Conservation (phyloP, 1,139 yeast genomes). For the Taphrina deformans region DNA sequence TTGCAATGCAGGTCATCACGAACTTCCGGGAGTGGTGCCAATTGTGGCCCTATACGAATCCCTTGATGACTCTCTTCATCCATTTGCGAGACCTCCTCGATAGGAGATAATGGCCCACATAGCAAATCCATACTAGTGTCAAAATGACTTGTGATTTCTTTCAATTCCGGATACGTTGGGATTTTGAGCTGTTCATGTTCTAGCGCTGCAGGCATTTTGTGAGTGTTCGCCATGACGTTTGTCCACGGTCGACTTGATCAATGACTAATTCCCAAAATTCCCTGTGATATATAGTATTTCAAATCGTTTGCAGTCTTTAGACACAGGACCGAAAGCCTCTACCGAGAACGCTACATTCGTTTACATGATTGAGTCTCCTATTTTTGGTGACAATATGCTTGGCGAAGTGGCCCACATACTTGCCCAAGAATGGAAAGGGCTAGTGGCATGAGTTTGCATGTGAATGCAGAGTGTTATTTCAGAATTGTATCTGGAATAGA, state of each 20-base stretch:
- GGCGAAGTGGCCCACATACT: not conserved
- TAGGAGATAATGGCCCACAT: not conserved
- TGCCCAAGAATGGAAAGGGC: not conserved
- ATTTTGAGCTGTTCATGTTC: not conserved
- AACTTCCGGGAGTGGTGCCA: not conserved
- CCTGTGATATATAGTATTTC: not conserved
- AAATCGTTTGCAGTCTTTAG: too few species aligned
- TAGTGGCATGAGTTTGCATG: not conserved
- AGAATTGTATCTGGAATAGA: not conserved
- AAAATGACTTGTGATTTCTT: not conserved
- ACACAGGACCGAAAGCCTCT: too few species aligned
- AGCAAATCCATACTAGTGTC: not conserved
- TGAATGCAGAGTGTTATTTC: not conserved
- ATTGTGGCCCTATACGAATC: not conserved
- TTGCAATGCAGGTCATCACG: not conserved
- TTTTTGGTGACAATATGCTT: not conserved
- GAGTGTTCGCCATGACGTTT: not conserved
- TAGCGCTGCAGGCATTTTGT: not conserved
- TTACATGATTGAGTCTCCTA: not conserved
- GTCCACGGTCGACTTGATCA: too few species aligned
- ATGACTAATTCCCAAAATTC: not conserved
- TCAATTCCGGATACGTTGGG: not conserved
- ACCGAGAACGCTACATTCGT: not conserved
- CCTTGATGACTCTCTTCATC: not conserved
- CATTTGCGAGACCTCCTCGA: not conserved